Evolutionary conservation across 73 alveolate genomes (phyloP), one percentile per base, ranked within the genome.

Genomic region (Breviolum minutum): DNA sequence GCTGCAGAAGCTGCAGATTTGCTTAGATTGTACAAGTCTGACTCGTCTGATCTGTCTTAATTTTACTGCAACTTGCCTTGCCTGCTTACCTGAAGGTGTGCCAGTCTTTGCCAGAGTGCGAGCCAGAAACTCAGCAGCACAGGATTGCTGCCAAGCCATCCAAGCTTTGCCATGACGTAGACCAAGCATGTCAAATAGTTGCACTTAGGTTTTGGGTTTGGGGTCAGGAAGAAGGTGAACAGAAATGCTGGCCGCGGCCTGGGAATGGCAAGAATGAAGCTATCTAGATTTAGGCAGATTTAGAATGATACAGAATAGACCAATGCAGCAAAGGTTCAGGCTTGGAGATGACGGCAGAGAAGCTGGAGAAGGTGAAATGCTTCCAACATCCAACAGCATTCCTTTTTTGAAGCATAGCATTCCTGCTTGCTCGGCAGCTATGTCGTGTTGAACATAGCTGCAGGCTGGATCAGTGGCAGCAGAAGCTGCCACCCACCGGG

Each of bases 191-290:
- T 40, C 54, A 40, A 40, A 20, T 66, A 13, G 26, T 66, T 20
- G 76, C 1, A 66, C 76, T 66, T 66, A 87, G 95, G 95, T 87
- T 87, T 69, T 90, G 97, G 97, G 97, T 90, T 48, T 90, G 97
- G 98, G 98, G 98, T 70, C 98, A 92, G 54, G 98, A 92, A 71
- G 98, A 92, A 54, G 98, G 98, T 8, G 98, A 92, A 62, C 98
- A 92, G 32, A 92, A 92, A 68, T 92, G 98, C 91, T 92, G 98
- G 96, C 87, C 6, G 30, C n/a, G 14, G 96, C 73, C 87, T 62
- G 69, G 74, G 64, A 63, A 19, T 17, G 29, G n/a, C 79, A 17
- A 40, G 80, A n/a, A 70, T 22, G 80, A n/a, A 22, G 29, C n/a
- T 70, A 22, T n/a, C 20, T 22, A 69, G 19, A 17, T 17, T 24